Percentiles rank a stretch among this genome's conserved stretches.
Evolutionary conservation across 805 yeast genomes (phyloP).

Genomic region (Lipomyces starkeyi): DNA sequence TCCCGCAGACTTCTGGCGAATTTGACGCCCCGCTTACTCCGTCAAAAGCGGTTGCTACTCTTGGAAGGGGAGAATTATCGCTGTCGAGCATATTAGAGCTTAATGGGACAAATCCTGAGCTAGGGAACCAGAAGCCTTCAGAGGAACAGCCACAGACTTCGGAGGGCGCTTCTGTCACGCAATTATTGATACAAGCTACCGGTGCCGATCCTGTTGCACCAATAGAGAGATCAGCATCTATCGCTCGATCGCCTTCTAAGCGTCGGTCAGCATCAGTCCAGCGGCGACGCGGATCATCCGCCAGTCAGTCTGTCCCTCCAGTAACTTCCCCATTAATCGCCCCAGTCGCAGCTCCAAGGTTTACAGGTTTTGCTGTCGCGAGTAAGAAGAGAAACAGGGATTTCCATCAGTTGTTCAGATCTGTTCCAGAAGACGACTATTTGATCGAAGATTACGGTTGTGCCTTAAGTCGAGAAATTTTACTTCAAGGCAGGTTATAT

Average conservation of each 20-base stretch:
- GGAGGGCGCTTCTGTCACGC: background rate
- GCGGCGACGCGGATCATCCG: slow-evolving; percentile 31
- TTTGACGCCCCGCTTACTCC: slow-evolving; percentile 24
- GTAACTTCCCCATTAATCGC: slow-evolving; percentile 1
- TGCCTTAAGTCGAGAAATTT: slow-evolving; percentile 84
- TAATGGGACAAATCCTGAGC: background rate
- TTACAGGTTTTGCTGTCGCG: slow-evolving; percentile 52
- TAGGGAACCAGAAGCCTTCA: background rate
- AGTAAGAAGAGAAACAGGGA: slow-evolving; percentile 68
- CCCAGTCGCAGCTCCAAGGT: slow-evolving; percentile 15
- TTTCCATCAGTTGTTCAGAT: slow-evolving; percentile 75
- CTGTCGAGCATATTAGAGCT: slow-evolving; percentile 30
- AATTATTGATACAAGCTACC: too few relatives aligned
- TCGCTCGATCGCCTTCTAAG: slow-evolving; percentile 15
- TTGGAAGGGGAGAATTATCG: slow-evolving; percentile 46
- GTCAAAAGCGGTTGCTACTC: slow-evolving; percentile 41
- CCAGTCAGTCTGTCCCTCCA: slow-evolving; percentile 2
- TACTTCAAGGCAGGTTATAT: slow-evolving; percentile 86
- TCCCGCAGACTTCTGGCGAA: slow-evolving; percentile 25
- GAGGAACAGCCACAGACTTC: background rate
- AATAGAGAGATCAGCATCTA: slow-evolving; percentile 1
- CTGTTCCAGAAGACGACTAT: slow-evolving; percentile 70
- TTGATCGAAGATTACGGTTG: slow-evolving; percentile 87
- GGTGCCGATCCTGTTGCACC: background rate
- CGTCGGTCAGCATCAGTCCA: slow-evolving; percentile 17